Evolutionary conservation across 2,329 filamentous ascomycete species (phyloP).

Genomic region (Colletotrichum sp.): DNA sequence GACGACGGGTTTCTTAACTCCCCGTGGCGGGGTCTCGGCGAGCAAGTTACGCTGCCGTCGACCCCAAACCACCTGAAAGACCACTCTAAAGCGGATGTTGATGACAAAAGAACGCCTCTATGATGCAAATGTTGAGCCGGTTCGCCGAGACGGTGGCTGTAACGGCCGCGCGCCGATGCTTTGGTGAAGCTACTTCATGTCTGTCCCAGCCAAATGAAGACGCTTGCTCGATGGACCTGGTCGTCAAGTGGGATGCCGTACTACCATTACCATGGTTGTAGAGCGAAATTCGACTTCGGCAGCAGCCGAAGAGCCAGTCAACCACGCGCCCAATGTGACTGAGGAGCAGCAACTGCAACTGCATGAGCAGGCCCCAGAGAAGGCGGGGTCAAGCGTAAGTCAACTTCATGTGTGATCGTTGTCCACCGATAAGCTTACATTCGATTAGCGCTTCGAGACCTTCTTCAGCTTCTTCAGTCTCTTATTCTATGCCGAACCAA

Average conservation of each 20-base stretch:
- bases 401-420: background rate
- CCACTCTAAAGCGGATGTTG: background rate
- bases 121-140: background rate
- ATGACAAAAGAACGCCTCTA: background rate
- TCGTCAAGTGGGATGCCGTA: background rate
- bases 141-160: background rate
- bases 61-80: background rate
- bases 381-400: background rate
- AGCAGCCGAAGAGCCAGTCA: background rate
- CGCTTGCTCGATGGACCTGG: background rate
- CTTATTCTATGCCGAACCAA: constrained; percentile 16
- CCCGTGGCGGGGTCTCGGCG: background rate
- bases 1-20: background rate
- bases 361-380: background rate
- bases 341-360: background rate
- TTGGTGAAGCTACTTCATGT: background rate
- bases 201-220: background rate
- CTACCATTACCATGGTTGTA: background rate
- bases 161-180: background rate
- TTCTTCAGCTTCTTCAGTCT: constrained; percentile 4
- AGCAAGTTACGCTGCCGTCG: background rate
- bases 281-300: background rate
- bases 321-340: background rate
- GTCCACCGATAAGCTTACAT: background rate
- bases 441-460: background rate